These are phyloP conservation scores for Arxiozyma slooffiae DNA, from an alignment of 1,139 yeast genomes.

Conservation along the genomic window DNA sequence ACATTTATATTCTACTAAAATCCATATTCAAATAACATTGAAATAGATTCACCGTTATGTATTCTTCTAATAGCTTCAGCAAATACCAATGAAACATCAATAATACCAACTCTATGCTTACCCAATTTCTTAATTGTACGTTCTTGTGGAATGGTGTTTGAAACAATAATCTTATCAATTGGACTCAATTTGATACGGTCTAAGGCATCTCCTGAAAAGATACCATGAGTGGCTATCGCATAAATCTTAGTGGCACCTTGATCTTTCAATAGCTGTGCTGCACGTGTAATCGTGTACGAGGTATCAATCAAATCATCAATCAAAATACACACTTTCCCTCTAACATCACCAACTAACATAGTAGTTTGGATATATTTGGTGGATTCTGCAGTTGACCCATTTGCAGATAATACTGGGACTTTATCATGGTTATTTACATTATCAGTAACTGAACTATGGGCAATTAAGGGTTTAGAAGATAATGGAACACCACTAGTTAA, in stretches of 20 bases:
- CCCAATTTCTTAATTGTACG: slow-evolving; percentile 40
- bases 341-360: slow-evolving; percentile 90
- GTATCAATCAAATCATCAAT: slow-evolving; percentile 94
- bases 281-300: slow-evolving; percentile 82
- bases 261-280: slow-evolving; percentile 82
- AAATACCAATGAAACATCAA: slow-evolving; percentile 79
- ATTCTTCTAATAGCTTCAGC: slow-evolving; percentile 94
- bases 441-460: slow-evolving; percentile 4
- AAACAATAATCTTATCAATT: slow-evolving; percentile 77
- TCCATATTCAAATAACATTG: slow-evolving; percentile 86
- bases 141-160: slow-evolving; percentile 88
- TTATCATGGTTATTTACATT: neutral
- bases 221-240: slow-evolving; percentile 87
- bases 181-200: slow-evolving; percentile 56
- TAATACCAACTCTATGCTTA: slow-evolving; percentile 58
- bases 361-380: slow-evolving; percentile 36
- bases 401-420: neutral
- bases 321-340: slow-evolving; percentile 70
- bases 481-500: slow-evolving; percentile 27
- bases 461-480: slow-evolving; percentile 21
- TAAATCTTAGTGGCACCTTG: slow-evolving; percentile 84
- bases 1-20: slow-evolving; percentile 36
- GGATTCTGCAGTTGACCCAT: slow-evolving; percentile 1
- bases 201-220: slow-evolving; percentile 86
- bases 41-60: slow-evolving; percentile 92